Evolutionary conservation across 2,329 filamentous ascomycete species (phyloP).

Genomic region (Esteya vermicola): DNA sequence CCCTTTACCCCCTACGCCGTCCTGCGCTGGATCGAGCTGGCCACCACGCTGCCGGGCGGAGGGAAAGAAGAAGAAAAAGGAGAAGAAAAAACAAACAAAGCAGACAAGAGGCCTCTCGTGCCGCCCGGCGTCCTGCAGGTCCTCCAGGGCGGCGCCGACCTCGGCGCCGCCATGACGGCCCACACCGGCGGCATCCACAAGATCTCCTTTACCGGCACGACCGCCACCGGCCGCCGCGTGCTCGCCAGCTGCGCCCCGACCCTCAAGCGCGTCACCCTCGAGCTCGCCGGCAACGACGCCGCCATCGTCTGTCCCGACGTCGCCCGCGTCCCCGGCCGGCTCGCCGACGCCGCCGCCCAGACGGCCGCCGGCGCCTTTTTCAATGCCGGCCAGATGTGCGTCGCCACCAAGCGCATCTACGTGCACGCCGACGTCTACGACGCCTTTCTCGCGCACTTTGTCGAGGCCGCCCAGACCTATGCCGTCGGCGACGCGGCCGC

Average conservation of each 20-base stretch:
- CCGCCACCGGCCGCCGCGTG: slow-evolving; percentile 27
- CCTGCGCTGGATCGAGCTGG: slow-evolving; percentile 37
- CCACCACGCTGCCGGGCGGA: slow-evolving; percentile 14
- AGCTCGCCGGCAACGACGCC: slow-evolving; percentile 31
- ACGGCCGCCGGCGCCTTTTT: slow-evolving; percentile 38
- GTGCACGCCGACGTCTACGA: slow-evolving; percentile 38
- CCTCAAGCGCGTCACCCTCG: slow-evolving; percentile 32
- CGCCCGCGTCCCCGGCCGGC: no score
- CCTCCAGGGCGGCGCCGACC: slow-evolving; percentile 36
- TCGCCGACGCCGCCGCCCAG: slow-evolving; percentile 22
- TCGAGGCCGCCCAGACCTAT: slow-evolving; percentile 15
- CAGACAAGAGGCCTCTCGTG: no score
- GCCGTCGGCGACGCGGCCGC: neutral
- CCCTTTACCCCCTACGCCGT: slow-evolving; percentile 39
- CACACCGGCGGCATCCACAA: slow-evolving; percentile 37
- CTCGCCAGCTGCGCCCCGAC: slow-evolving; percentile 11
- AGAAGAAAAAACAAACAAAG: no score
- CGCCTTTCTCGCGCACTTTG: slow-evolving; percentile 25
- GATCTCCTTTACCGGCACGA: slow-evolving; percentile 45
- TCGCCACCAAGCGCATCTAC: slow-evolving; percentile 38
- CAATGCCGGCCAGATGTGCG: slow-evolving; percentile 43
- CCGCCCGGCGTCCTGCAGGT: slow-evolving; percentile 43
- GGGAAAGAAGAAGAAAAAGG: no score
- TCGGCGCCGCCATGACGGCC: slow-evolving; percentile 38
- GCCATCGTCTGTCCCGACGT: slow-evolving; percentile 31